Percentiles rank a stretch among this genome's conserved stretches.
phyloP scores from a whole-genome alignment of 1,284 basidiomycete genomes.

The Hortiboletus rubellus region DNA sequence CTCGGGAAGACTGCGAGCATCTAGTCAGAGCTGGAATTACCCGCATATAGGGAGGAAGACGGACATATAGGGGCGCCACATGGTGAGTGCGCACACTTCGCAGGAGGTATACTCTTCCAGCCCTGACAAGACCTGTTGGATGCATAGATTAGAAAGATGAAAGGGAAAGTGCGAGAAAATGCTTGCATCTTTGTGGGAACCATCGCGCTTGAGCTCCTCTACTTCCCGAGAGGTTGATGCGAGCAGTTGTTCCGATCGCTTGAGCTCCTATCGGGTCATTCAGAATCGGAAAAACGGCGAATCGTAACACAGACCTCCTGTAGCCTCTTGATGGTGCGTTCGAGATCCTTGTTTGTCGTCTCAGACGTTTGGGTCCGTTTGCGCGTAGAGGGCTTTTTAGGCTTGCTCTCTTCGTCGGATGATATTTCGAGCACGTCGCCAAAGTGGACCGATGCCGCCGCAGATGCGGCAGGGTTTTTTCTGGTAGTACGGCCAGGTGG shows the following conservation, averaged over 20 bases:
- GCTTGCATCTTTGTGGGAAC: conserved; percentile 9
- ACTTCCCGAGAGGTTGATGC: conserved; percentile 16
- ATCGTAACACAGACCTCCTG: conserved; percentile 18
- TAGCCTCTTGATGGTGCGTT: conserved; percentile 23
- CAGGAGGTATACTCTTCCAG: conserved; percentile 59
- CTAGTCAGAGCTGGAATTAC: not conserved
- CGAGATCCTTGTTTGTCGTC: conserved; percentile 12
- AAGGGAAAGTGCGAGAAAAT: not conserved
- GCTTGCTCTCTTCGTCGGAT: conserved; percentile 29
- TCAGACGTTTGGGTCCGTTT: conserved; percentile 6
- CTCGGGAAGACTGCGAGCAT: conserved; percentile 46
- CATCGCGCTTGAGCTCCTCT: conserved; percentile 23
- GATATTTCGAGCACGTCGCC: conserved; percentile 32
- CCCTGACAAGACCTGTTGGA: conserved; percentile 17
- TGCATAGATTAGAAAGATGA: not conserved
- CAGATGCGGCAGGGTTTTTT: conserved; percentile 13
- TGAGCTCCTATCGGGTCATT: conserved; percentile 16
- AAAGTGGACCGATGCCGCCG: not conserved
- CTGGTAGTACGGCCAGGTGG: conserved; percentile 29
- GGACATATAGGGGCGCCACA: conserved; percentile 66
- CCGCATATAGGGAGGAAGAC: conserved; percentile 27
- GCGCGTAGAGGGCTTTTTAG: conserved; percentile 7
- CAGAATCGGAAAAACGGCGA: not conserved
- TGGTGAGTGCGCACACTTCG: conserved; percentile 58
- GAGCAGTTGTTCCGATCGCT: conserved; percentile 6